Conservation (phyloP, 768 basidiomycete genomes). For the Russula earlei region DNA sequence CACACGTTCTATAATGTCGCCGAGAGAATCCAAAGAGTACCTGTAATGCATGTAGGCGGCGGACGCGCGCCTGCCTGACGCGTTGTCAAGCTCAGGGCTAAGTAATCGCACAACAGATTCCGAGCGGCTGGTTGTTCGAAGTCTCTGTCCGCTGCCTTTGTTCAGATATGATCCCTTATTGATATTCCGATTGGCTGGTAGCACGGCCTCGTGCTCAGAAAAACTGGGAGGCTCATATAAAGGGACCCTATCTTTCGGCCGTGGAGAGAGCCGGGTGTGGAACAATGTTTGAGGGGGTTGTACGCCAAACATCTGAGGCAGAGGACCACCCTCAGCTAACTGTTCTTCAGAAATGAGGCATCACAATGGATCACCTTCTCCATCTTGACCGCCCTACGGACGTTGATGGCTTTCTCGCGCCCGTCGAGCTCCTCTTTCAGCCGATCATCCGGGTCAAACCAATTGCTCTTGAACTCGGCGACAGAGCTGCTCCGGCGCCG, state of each 20-base stretch:
- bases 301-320: slow-evolving; percentile 66
- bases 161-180: slow-evolving; percentile 42
- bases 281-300: slow-evolving; percentile 75
- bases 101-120: slow-evolving; percentile 53
- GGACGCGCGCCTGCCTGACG: slow-evolving; percentile 18
- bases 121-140: slow-evolving; percentile 34
- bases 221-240: slow-evolving; percentile 1
- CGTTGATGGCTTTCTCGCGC: slow-evolving; percentile 69
- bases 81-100: slow-evolving; percentile 3
- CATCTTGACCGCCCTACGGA: slow-evolving; percentile 77
- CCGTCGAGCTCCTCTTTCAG: slow-evolving; percentile 62
- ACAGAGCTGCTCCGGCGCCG: slow-evolving; percentile 48
- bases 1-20: slow-evolving; percentile 73
- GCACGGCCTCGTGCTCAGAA: slow-evolving; percentile 7
- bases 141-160: slow-evolving; percentile 29
- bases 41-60: slow-evolving; percentile 67
- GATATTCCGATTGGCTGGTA: slow-evolving; percentile 29
- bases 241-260: slow-evolving; percentile 15
- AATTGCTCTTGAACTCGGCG: slow-evolving; percentile 36
- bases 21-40: slow-evolving; percentile 70
- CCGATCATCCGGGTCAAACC: slow-evolving; percentile 50
- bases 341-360: not conserved
- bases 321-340: not conserved
- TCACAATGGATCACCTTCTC: slow-evolving; percentile 52
- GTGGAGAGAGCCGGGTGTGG: slow-evolving; percentile 48